A percentile compares a stretch with the other conserved stretches of the same genome.
Evolutionary conservation across 345 rosid genomes (phyloP).

Genomic region (Sisymbrium irio): DNA sequence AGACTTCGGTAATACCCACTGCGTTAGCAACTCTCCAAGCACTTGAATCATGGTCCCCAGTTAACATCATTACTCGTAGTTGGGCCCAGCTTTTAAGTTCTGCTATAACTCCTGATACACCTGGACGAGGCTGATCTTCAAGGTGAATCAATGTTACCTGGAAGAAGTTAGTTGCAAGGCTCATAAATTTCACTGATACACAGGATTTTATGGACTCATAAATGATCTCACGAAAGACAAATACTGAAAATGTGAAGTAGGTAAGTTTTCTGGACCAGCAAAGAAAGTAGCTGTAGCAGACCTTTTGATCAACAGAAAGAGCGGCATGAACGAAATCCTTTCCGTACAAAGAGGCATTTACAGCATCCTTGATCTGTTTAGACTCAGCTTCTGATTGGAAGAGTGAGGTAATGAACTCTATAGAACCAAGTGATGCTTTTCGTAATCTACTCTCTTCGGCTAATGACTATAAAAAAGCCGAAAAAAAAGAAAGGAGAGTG

Average conservation of each 20-base stretch:
- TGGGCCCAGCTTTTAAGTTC: conserved; percentile 61
- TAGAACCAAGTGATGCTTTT: conserved; percentile 91
- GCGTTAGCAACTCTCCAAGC: conserved; percentile 93
- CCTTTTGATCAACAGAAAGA: conserved; percentile 88
- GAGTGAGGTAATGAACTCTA: conserved; percentile 84
- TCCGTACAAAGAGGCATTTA: conserved; percentile 73
- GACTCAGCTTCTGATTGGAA: conserved; percentile 75
- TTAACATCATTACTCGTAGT: conserved; percentile 82
- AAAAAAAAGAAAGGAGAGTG: conserved; percentile 16
- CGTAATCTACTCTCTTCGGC: conserved; percentile 47
- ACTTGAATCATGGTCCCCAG: conserved; percentile 94
- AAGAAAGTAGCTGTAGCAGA: conserved; percentile 14
- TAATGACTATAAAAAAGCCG: conserved; percentile 56
- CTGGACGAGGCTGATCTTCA: conserved; percentile 89
- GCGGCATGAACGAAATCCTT: conserved; percentile 89
- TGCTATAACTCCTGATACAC: conserved; percentile 67
- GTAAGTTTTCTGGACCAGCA: conserved; percentile 9
- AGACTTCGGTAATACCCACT: conserved; percentile 77
- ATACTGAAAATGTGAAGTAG: background rate
- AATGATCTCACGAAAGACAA: conserved; percentile 12
- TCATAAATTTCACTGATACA: conserved; percentile 20
- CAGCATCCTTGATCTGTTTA: conserved; percentile 75
- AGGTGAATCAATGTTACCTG: conserved; percentile 95
- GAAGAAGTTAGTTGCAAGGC: conserved; percentile 16
- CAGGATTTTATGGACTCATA: background rate